Evolutionary conservation across 1,139 yeast genomes (phyloP).

Genomic region (Hansenula sp.): DNA sequence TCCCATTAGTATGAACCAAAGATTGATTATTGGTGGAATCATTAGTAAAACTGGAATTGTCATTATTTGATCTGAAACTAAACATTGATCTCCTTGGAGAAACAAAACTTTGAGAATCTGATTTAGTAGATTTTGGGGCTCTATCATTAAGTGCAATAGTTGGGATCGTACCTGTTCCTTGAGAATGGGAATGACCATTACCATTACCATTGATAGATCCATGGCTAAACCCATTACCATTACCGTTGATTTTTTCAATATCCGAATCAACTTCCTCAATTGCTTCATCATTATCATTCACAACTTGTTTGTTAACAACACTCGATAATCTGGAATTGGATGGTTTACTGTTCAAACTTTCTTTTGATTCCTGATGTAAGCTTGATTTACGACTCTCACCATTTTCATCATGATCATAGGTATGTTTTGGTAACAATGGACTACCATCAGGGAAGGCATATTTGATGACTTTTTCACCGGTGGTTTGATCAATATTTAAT

Average conservation of each 20-base stretch:
- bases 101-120: neutral
- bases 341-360: too few species aligned
- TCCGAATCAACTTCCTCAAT: neutral
- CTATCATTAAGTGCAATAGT: neutral
- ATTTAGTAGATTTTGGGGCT: neutral
- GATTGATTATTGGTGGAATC: neutral
- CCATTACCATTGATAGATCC: neutral
- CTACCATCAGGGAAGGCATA: conserved; percentile 49
- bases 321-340: too few species aligned
- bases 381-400: neutral
- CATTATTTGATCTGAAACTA: conserved; percentile 5
- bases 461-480: conserved; percentile 52
- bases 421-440: conserved; percentile 15
- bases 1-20: neutral
- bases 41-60: neutral
- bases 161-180: neutral
- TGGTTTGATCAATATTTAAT: conserved; percentile 55
- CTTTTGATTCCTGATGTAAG: too few species aligned
- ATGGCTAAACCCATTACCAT: neutral
- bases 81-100: conserved; percentile 8
- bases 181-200: neutral
- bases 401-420: neutral
- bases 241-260: neutral
- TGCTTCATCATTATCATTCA: too few species aligned
- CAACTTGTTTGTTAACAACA: too few species aligned